phyloP scores from a whole-genome alignment of 352 stramenopile species.

The Globisporangium perplexum region DNA sequence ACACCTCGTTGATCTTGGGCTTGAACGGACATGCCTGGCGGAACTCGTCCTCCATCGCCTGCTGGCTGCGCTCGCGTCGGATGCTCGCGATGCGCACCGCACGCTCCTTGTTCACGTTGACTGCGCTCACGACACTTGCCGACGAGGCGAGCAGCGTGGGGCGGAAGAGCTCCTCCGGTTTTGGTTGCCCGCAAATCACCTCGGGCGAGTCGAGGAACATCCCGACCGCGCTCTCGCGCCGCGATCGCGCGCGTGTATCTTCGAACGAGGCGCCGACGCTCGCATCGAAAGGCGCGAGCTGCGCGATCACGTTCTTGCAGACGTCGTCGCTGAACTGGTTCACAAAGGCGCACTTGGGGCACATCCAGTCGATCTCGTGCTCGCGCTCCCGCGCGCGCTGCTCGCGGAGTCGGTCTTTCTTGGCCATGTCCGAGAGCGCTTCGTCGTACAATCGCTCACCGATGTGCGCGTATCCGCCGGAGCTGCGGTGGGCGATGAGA shows the following conservation, averaged over 20 bases:
- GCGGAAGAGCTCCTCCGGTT: constrained; percentile 58
- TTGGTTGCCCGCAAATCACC: constrained; percentile 43
- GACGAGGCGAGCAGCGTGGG: constrained; percentile 49
- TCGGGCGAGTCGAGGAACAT: constrained; percentile 16
- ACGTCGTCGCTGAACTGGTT: constrained; percentile 51
- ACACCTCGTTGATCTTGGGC: constrained; percentile 67
- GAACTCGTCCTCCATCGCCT: constrained; percentile 62
- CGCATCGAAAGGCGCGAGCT: background rate
- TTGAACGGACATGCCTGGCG: constrained; percentile 58
- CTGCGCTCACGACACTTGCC: constrained; percentile 13
- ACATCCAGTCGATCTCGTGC: constrained; percentile 69
- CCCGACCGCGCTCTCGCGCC: constrained; percentile 19
- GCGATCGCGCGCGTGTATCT: background rate
- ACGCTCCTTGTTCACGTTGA: constrained; percentile 41
- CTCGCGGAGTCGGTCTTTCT: constrained; percentile 44
- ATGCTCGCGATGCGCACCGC: constrained; percentile 22
- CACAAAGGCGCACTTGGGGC: constrained; percentile 61
- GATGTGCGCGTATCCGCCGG: constrained; percentile 53
- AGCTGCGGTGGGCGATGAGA: constrained; percentile 45
- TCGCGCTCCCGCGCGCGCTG: constrained; percentile 36
- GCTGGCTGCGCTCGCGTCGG: constrained; percentile 44
- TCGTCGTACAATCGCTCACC: constrained; percentile 72
- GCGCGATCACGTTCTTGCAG: constrained; percentile 51
- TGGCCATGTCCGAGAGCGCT: constrained; percentile 57
- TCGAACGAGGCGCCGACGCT: background rate